Conservation (phyloP, 495 filamentous ascomycete genomes). For the Annulohypoxylon moriforme region DNA sequence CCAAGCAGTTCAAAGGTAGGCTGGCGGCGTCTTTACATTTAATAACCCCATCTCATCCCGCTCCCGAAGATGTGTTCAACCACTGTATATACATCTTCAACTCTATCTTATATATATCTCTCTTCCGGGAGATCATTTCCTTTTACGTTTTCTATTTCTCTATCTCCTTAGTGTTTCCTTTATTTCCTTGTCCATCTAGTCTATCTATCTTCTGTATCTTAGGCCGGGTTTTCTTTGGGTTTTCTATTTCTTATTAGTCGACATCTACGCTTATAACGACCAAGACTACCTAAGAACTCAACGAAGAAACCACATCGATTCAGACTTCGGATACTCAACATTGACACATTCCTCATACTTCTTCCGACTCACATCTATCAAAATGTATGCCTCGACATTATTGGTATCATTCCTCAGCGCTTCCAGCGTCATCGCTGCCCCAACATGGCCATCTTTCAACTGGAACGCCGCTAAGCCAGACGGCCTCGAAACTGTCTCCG, state of each 20-base stretch:
- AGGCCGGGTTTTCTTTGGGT: constrained; percentile 44
- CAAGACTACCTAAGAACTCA: constrained; percentile 35
- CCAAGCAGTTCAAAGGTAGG: constrained; percentile 9
- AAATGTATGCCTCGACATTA: constrained; percentile 60
- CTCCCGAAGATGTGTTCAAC: constrained; percentile 31
- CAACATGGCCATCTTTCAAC: constrained; percentile 55
- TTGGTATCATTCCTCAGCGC: constrained; percentile 60
- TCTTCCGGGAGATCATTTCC: constrained; percentile 45
- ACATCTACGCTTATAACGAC: constrained; percentile 35
- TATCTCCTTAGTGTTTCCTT: constrained; percentile 36
- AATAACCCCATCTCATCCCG: constrained; percentile 41
- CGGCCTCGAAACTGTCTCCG: constrained; percentile 56
- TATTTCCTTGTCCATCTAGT: constrained; percentile 47
- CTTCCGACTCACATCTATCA: constrained; percentile 35
- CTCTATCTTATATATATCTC: constrained; percentile 40
- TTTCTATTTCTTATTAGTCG: constrained; percentile 47
- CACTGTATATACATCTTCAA: constrained; percentile 46
- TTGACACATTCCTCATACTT: constrained; percentile 26
- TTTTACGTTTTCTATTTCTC: constrained; percentile 52
- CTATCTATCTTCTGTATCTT: constrained; percentile 41
- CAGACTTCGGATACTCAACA: constrained; percentile 14
- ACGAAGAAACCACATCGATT: constrained; percentile 36
- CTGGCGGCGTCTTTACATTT: constrained; percentile 35
- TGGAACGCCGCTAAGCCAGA: constrained; percentile 49
- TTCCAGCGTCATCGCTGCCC: constrained; percentile 59